These are phyloP conservation scores for Kwoniella heveanensis DNA, from an alignment of 768 basidiomycete species.

Conservation along the genomic window DNA sequence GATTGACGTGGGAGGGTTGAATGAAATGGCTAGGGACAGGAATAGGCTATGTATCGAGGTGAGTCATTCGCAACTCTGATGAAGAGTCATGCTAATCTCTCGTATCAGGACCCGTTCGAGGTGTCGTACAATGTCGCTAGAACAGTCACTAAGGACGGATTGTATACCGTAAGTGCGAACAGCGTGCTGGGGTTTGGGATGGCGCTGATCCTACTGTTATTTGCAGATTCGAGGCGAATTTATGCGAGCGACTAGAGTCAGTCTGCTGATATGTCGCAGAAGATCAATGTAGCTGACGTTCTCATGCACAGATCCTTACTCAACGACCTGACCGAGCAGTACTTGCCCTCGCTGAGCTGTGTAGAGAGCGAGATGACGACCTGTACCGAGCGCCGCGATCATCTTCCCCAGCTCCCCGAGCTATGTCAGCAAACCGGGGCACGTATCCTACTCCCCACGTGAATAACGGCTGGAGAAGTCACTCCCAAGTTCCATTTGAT, in stretches of 20 bases:
- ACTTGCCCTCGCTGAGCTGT: constrained; percentile 80
- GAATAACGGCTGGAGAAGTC: constrained; percentile 44
- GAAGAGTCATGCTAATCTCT: neutral
- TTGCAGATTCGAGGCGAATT: constrained; percentile 93
- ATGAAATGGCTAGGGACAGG: constrained; percentile 67
- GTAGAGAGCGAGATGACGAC: constrained; percentile 75
- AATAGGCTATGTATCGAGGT: constrained; percentile 97
- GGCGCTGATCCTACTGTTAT: neutral
- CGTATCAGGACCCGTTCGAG: constrained; percentile 86
- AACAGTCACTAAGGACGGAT: constrained; percentile 92
- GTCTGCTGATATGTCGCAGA: constrained; percentile 3
- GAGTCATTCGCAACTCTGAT: constrained; percentile 27
- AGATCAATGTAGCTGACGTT: constrained; percentile 11
- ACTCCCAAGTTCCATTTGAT: constrained; percentile 51
- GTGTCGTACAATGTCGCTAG: constrained; percentile 93
- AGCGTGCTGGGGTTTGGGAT: neutral
- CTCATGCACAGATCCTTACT: constrained; percentile 69
- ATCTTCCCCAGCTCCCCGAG: constrained; percentile 51
- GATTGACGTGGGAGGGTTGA: constrained; percentile 58
- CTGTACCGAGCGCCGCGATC: constrained; percentile 56
- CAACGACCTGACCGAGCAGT: constrained; percentile 78
- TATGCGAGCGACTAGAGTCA: constrained; percentile 75
- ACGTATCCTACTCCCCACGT: constrained; percentile 33
- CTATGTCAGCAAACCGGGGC: constrained; percentile 40
- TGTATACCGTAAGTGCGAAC: constrained; percentile 73